Evolutionary conservation across 305 asterid genomes (phyloP), one percentile per base, ranked within the genome.

Genomic region (Ajuga reptans): DNA sequence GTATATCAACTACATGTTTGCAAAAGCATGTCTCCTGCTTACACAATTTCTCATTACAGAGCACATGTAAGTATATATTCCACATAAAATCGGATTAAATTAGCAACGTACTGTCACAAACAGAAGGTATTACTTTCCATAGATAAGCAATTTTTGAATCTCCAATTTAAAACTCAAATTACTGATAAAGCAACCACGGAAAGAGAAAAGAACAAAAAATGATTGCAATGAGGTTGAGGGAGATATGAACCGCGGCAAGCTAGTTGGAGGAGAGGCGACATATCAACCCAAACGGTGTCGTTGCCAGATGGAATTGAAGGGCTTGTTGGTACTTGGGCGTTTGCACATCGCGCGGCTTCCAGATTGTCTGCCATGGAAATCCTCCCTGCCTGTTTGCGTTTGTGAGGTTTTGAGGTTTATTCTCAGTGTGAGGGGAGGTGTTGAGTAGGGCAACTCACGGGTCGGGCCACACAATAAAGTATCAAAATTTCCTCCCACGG

Each of bases 281-380:
- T 89, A 63, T 92, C 97, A 15, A 81, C 85, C 97, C 97, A 90
- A 62, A 81, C 90, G 46, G 91, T 78, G 68, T 86, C 93, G 80
- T 78, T 85, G 58, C 81, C 87, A 60, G 91, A 83, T 68, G 95
- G 87, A 58, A 89, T 80, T 45, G 89, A 82, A 78, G 91, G 86
- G 72, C 71, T 78, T 54, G 74, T 12, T 42, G 85, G 83, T 29
- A 65, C 73, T 60, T 71, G 55, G 15, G 49, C 72, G 46, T 83
- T 81, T 18, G 77, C 79, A 27, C 63, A 73, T 73, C 77, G 72
- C 39, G 73, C 81, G n/a, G 61, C 69, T 70, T 72, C 86, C 34
- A 69, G 64, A 52, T 66, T 73, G 46, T 78, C 76, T 39, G 80
- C 82, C 82, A 79, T 79, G 47, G 43, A 62, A 14, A 15, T 66